A percentile compares a stretch with the other conserved stretches of the same genome.
phyloP scores from a whole-genome alignment of 148 eudicot genomes.

The Vaccinium vitisidaea region DNA sequence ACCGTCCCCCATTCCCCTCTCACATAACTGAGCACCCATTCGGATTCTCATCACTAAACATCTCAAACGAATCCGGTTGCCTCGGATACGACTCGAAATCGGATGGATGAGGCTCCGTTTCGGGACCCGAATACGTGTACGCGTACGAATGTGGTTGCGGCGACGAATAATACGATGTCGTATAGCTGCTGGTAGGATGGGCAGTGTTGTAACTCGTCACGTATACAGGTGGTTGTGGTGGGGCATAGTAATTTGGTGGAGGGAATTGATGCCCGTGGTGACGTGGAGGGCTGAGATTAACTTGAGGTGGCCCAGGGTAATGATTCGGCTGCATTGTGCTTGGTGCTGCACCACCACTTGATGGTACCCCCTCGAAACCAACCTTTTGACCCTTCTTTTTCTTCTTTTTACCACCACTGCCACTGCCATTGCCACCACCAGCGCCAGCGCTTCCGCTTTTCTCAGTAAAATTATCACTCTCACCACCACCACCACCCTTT shows the following conservation, averaged over 20 bases:
- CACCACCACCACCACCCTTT: background rate
- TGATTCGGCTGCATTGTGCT: conserved; percentile 18
- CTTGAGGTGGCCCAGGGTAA: conserved; percentile 24
- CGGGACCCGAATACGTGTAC: conserved; percentile 37
- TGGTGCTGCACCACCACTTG: conserved; percentile 24
- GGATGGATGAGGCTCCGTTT: conserved; percentile 31
- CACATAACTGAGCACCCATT: conserved; percentile 72
- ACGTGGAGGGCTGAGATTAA: conserved; percentile 35
- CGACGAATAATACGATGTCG: conserved; percentile 63
- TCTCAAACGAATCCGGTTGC: conserved; percentile 71
- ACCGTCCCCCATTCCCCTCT: background rate
- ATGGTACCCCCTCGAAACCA: conserved; percentile 13
- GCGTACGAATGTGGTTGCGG: conserved; percentile 43
- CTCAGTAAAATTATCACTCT: background rate
- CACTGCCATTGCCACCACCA: conserved; percentile 11
- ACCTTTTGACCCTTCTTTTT: conserved; percentile 45
- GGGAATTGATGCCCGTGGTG: conserved; percentile 37
- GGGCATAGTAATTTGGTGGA: conserved; percentile 32
- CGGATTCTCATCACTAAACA: conserved; percentile 89
- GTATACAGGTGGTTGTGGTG: conserved; percentile 33
- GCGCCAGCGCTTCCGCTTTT: conserved; percentile 2
- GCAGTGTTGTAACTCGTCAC: conserved; percentile 67
- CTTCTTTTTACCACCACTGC: conserved; percentile 40
- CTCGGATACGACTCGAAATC: conserved; percentile 24
- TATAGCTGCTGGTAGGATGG: conserved; percentile 50